Conservation (phyloP, 2,329 filamentous ascomycete genomes). For the Scytalidium sp. region DNA sequence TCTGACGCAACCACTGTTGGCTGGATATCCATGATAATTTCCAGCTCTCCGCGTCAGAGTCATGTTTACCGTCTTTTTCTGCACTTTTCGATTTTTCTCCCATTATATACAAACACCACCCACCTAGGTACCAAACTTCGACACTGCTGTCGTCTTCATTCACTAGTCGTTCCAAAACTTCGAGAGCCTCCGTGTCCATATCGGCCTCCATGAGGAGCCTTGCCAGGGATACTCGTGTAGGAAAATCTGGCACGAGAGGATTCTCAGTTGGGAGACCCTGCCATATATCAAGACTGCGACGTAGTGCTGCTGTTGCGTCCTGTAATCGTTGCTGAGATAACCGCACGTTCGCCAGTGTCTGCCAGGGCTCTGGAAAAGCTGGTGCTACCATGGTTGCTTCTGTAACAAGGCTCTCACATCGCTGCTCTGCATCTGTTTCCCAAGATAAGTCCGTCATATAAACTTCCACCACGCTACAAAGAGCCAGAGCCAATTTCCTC, state of each 20-base stretch:
- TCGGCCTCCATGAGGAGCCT: conserved; percentile 87
- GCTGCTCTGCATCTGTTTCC: conserved; percentile 85
- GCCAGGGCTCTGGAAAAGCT: conserved; percentile 81
- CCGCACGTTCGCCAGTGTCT: conserved; percentile 89
- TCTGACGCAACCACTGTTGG: conserved; percentile 78
- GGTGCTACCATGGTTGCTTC: conserved; percentile 87
- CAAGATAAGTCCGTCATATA: conserved; percentile 98
- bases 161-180: conserved; percentile 80
- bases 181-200: conserved; percentile 79
- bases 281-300: conserved; percentile 80
- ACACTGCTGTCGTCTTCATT: conserved; percentile 91
- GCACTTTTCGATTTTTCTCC: conserved; percentile 63
- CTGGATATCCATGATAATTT: conserved; percentile 66
- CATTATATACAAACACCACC: conserved; percentile 83
- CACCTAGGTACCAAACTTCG: conserved; percentile 95
- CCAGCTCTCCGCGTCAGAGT: conserved; percentile 37
- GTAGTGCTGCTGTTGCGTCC: conserved; percentile 77
- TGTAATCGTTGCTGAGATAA: conserved; percentile 80
- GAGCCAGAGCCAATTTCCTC: conserved; percentile 79
- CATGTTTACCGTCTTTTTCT: conserved; percentile 19
- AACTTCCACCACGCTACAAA: conserved; percentile 92
- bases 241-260: conserved; percentile 76
- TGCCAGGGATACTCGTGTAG: conserved; percentile 78
- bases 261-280: conserved; percentile 71
- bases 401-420: conserved; percentile 85